phyloP scores from a whole-genome alignment of 2,329 filamentous ascomycete genomes.

The Sphaerostilbella broomeana region DNA sequence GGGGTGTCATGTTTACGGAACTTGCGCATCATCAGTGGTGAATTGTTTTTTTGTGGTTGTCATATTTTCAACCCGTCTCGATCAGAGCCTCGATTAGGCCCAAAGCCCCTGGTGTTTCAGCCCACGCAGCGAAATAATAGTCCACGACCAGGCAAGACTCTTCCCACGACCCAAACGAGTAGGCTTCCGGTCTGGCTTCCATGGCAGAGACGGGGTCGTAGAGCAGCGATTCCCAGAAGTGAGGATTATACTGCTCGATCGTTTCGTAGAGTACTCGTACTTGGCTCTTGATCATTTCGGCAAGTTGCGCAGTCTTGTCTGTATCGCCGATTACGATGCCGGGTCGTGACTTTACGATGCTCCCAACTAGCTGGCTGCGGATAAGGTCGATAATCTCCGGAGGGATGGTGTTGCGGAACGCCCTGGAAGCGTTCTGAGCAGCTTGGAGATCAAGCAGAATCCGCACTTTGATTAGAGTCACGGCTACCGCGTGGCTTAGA shows the following conservation, averaged over 20 bases:
- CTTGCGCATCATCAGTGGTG: too few relatives aligned
- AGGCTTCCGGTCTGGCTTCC: slow-evolving; percentile 5
- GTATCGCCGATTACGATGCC: slow-evolving; percentile 6
- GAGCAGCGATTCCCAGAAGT: slow-evolving; percentile 18
- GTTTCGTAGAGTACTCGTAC: slow-evolving; percentile 12
- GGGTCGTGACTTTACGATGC: slow-evolving; percentile 1
- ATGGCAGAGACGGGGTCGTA: slow-evolving; percentile 1
- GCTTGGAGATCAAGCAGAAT: slow-evolving; percentile 19
- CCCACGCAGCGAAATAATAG: slow-evolving; percentile 14
- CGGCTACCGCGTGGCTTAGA: slow-evolving; percentile 14
- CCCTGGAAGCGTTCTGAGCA: slow-evolving; percentile 12
- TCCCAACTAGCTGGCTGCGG: slow-evolving; percentile 13
- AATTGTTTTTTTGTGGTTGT: too few relatives aligned
- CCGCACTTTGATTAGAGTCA: slow-evolving; percentile 21
- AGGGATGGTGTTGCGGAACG: slow-evolving; percentile 12
- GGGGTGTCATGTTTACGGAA: too few relatives aligned
- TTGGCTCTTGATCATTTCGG: slow-evolving; percentile 16
- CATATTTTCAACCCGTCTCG: too few relatives aligned
- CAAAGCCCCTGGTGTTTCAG: slow-evolving; percentile 16
- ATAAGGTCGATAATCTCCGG: slow-evolving; percentile 20
- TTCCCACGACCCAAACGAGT: slow-evolving; percentile 8
- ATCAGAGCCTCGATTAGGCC: slow-evolving; percentile 4
- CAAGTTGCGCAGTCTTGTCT: background rate
- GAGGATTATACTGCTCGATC: slow-evolving; percentile 13
- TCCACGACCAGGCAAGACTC: slow-evolving; percentile 16